These are phyloP conservation scores for Suillus lakei DNA, from an alignment of 768 basidiomycete genomes.

Conservation along the genomic window DNA sequence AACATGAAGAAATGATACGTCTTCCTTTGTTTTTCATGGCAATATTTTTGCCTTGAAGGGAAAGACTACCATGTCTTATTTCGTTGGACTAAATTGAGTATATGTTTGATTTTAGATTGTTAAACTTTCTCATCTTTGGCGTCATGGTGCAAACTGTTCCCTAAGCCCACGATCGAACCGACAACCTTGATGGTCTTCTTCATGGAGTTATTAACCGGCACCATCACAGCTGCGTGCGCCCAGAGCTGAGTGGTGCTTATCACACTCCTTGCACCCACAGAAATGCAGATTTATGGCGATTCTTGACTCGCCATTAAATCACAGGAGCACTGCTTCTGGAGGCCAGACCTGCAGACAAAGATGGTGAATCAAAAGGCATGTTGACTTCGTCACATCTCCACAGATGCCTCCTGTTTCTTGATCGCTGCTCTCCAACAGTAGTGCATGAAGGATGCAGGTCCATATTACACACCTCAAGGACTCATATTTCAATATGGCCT, in stretches of 20 bases:
- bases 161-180: neutral
- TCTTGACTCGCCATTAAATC: neutral
- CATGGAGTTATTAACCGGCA: neutral
- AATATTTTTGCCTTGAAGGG: neutral
- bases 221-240: neutral
- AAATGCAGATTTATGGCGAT: neutral
- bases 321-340: neutral
- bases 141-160: neutral
- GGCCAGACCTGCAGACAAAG: neutral
- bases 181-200: neutral
- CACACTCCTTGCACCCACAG: neutral
- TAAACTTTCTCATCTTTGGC: neutral
- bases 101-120: neutral
- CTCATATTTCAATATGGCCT: neutral
- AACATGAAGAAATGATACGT: conserved; percentile 59
- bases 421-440: neutral
- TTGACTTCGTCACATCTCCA: neutral
- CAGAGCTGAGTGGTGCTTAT: neutral
- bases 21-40: neutral
- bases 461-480: neutral
- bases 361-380: neutral
- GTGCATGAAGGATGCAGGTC: neutral
- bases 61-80: neutral
- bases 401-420: neutral
- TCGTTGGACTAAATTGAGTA: neutral